A percentile compares a stretch with the other conserved stretches of the same genome.
Conservation (phyloP, 2,329 filamentous ascomycete genomes). For the Trichoderma endophyticum region DNA sequence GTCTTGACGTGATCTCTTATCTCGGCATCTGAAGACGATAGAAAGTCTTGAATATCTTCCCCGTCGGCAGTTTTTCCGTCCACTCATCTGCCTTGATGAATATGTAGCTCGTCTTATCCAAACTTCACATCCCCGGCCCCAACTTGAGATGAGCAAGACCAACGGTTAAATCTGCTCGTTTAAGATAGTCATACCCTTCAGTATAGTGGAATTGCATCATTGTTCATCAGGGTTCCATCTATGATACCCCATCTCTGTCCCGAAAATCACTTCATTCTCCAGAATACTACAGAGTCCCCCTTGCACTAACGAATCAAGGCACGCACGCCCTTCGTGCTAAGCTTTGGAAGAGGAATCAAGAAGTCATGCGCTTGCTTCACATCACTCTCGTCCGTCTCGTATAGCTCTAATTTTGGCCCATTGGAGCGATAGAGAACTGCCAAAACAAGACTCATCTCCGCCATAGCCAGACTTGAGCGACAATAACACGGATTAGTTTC, state of each 20-base stretch:
- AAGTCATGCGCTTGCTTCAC: slow-evolving; percentile 1
- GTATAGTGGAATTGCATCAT: neutral
- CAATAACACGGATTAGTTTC: neutral
- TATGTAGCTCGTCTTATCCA: neutral
- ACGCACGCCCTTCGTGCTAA: neutral
- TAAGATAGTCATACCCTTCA: neutral
- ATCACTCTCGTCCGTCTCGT: neutral
- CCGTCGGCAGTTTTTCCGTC: neutral
- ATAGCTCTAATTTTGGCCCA: neutral
- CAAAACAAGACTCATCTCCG: neutral
- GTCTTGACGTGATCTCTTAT: neutral
- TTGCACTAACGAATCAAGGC: neutral
- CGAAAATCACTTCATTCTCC: neutral
- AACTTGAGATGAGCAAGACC: neutral
- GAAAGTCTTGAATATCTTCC: neutral
- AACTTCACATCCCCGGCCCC: neutral
- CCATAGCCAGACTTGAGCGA: neutral
- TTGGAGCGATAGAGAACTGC: neutral
- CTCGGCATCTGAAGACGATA: neutral
- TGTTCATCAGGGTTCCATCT: neutral
- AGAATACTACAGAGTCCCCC: neutral
- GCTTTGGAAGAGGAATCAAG: neutral
- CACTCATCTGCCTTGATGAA: neutral
- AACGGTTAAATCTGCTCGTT: neutral
- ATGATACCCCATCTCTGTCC: neutral